Evolutionary conservation across 192 early-diverging fungal species (phyloP), one percentile per base, ranked within the genome.

Genomic region (Ramicandelaber brevisporus): DNA sequence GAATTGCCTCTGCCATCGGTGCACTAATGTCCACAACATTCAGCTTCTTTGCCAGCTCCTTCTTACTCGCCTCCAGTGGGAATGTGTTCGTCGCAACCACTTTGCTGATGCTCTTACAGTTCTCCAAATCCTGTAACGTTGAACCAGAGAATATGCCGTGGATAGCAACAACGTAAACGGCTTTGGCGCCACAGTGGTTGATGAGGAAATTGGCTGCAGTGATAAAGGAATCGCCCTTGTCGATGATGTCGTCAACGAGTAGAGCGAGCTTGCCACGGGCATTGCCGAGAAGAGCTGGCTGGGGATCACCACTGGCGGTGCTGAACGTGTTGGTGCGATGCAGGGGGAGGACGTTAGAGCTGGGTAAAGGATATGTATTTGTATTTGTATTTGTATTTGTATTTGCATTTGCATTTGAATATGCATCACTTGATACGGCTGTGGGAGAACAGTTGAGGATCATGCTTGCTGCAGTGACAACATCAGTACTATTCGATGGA

Each of bases 211-310:
- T 73, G 27, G 86, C 81, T 8, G 88, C 78, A 34, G 85, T 78
- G 41, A 88, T 47, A 45, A 89, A 90, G n/a, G 86, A 78, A 34
- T 73, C 64, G 32, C 76, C 68, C 13, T 64, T 63, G 41, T 97
- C 88, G 39, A 93, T 84, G 50, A 87, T 80, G 44, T 98, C 88
- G 60, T 98, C 88, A 65, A 89, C 70, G 38, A 98, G 64, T 40
- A 98, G 75, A 34, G 72, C 79, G 17, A 73, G 61, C 40, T 74
- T 76, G 30, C 63, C 69, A 30, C 64, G 56, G 33, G 93, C 89
- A 44, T 96, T 73, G 26, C 89, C 93, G 6, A 96, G 86, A 10
- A 99, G 68, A n/a, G n/a, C n/a, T n/a, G n/a, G n/a, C n/a, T n/a
- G n/a, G n/a, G n/a, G n/a, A n/a, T n/a, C n/a, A n/a, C n/a, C n/a